These are phyloP conservation scores for Fusarium cicatricum DNA, from an alignment of 2,329 filamentous ascomycete species.

Conservation along the genomic window DNA sequence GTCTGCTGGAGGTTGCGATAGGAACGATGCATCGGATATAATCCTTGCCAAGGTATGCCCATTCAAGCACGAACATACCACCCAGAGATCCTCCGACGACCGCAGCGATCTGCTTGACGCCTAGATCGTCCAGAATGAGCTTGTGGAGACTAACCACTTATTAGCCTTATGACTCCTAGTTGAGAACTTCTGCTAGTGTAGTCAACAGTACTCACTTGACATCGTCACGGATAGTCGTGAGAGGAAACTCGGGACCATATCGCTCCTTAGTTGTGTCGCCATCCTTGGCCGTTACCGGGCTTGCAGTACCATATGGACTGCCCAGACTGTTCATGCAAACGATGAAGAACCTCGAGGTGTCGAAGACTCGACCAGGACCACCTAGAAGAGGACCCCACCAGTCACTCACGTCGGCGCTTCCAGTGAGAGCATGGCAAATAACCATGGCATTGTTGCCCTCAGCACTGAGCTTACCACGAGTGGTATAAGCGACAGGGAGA, in stretches of 20 bases:
- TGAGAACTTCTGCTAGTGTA: not conserved
- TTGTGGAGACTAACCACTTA: slow-evolving; percentile 71
- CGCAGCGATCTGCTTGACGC: slow-evolving; percentile 78
- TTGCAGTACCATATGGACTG: slow-evolving; percentile 87
- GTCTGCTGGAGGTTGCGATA: slow-evolving; percentile 84
- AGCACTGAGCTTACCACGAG: slow-evolving; percentile 66
- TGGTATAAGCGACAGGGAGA: slow-evolving; percentile 74
- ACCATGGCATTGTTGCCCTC: slow-evolving; percentile 74
- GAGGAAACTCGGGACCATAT: slow-evolving; percentile 95
- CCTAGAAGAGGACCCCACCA: slow-evolving; percentile 90
- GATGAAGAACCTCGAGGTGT: slow-evolving; percentile 83
- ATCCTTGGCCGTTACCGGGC: slow-evolving; percentile 87
- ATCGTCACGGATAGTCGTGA: slow-evolving; percentile 95
- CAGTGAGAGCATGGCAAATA: slow-evolving; percentile 85
- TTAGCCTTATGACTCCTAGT: not conserved
- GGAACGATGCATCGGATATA: slow-evolving; percentile 84
- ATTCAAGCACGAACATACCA: slow-evolving; percentile 90
- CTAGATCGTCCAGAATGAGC: slow-evolving; percentile 80
- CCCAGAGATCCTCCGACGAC: slow-evolving; percentile 87
- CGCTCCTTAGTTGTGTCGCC: slow-evolving; percentile 75
- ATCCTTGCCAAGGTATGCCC: slow-evolving; percentile 88
- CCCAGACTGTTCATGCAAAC: slow-evolving; percentile 87
- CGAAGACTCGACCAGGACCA: slow-evolving; percentile 80
- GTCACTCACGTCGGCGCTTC: slow-evolving; percentile 83
- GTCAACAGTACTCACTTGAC: slow-evolving; percentile 73